Base-by-base conservation (phyloP, 163 green algal genomes). In the Prototheca wickerhamii region DNA sequence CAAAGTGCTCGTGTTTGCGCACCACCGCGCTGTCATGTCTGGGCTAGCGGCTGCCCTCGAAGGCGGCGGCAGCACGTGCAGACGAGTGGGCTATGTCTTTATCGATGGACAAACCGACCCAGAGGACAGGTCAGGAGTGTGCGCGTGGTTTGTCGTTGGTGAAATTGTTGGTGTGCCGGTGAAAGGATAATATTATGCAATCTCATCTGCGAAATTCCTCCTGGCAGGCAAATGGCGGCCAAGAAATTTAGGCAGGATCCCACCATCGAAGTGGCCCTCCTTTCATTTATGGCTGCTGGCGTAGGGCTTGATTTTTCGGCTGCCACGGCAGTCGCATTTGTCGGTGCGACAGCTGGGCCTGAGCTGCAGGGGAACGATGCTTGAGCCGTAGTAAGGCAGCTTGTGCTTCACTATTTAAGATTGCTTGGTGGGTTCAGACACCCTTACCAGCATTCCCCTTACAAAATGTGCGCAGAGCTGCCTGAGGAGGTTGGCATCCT, bases 1-100 rank as follows among this genome's bases (percentile, higher is more conserved):
- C 56, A 98, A 97, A 71, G 80, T 96, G 54, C 73, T 97, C 2
- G 82, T 98, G 4, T 98, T 98, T 79, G 92, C 87, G 0, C 92
- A 98, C 72, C 92, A 98, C 73, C 83, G 66, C 76, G 77, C 82
- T 25, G 91, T 98, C 5, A 94, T 98, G 87, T 63, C 59, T n/a
- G 43, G 71, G 50, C 61, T 76, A 32, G 65, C 67, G 29, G 68
- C 60, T 7, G 67, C 62, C 2, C 46, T 72, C 33, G 58, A 73
- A 30, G 59, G 44, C 0, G 62, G 49, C 12, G 33, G 26, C 5
- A 63, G 43, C 32, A 51, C 15, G 15, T 84, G 75, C 66, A 37
- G 58, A 6, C 75, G 73, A 6, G 76, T 85, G 33, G 58, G 43
- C 23, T 90, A 87, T 66, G 86, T 97, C 31, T 79, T 86, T 37